Conservation (phyloP, 176 grass and related monocot genomes). For the Themeda triandra region DNA sequence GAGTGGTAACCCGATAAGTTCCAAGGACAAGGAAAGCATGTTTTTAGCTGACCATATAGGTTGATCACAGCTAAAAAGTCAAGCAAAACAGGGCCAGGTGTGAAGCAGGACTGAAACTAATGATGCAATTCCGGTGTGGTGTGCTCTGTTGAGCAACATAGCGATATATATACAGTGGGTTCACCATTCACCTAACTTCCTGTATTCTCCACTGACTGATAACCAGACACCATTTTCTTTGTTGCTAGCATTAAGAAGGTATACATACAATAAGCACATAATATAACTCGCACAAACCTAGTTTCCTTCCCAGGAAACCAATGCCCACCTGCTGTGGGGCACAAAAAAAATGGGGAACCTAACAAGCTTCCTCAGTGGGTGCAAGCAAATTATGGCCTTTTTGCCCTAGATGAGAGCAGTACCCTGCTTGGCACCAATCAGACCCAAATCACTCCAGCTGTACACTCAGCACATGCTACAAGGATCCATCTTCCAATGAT, state of each 20-base stretch:
- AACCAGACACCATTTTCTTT: neutral
- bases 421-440: slow-evolving; percentile 36
- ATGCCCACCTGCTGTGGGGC: slow-evolving; percentile 22
- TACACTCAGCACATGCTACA: slow-evolving; percentile 39
- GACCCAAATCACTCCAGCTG: slow-evolving; percentile 32
- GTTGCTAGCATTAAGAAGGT: neutral
- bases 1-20: neutral
- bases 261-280: slow-evolving; percentile 6
- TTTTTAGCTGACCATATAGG: slow-evolving; percentile 22
- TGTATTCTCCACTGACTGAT: slow-evolving; percentile 3
- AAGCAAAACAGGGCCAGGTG: slow-evolving; percentile 22
- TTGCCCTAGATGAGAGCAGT: slow-evolving; percentile 46
- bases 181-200: slow-evolving; percentile 8
- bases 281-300: slow-evolving; percentile 7
- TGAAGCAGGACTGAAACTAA: slow-evolving; percentile 33
- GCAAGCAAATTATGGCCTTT: slow-evolving; percentile 25
- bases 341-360: slow-evolving; percentile 22
- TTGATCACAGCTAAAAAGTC: slow-evolving; percentile 38
- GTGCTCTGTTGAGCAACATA: slow-evolving; percentile 25
- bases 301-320: slow-evolving; percentile 27
- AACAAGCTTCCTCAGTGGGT: slow-evolving; percentile 49
- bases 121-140: slow-evolving; percentile 16
- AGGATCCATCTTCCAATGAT: slow-evolving; percentile 57
- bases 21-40: slow-evolving; percentile 9
- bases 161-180: slow-evolving; percentile 4